Conservation (phyloP, 2,329 filamentous ascomycete genomes). For the Hypoxylon sp. region DNA sequence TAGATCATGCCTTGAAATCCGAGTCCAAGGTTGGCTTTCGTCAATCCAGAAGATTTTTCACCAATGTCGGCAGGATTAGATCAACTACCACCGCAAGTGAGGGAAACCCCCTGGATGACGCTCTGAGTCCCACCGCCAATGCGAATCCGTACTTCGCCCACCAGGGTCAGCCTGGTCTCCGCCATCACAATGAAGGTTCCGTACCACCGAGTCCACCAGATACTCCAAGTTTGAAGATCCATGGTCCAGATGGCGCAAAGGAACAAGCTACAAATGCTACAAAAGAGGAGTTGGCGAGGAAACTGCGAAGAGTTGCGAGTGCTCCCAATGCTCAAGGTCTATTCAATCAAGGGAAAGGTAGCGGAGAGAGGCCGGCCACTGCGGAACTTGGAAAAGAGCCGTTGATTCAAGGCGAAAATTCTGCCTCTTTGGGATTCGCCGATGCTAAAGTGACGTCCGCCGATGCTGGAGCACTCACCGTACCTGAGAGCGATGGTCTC, state of each 20-base stretch:
- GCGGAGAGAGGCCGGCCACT: slow-evolving; percentile 81
- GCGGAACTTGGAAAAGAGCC: slow-evolving; percentile 90
- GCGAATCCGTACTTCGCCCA: slow-evolving; percentile 98
- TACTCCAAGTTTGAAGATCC: slow-evolving; percentile 83
- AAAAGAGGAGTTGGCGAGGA: slow-evolving; percentile 94
- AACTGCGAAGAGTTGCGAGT: slow-evolving; percentile 93
- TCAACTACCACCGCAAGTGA: slow-evolving; percentile 94
- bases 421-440: slow-evolving; percentile 62
- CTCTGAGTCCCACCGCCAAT: slow-evolving; percentile 90
- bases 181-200: slow-evolving; percentile 95
- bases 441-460: slow-evolving; percentile 61
- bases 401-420: slow-evolving; percentile 70
- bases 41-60: slow-evolving; percentile 90
- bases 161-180: slow-evolving; percentile 91
- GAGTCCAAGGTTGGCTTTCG: slow-evolving; percentile 79
- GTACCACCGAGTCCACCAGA: slow-evolving; percentile 94
- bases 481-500: slow-evolving; percentile 66
- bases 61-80: slow-evolving; percentile 86
- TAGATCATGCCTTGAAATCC: slow-evolving; percentile 60
- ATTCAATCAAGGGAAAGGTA: slow-evolving; percentile 72
- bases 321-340: slow-evolving; percentile 97
- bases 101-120: slow-evolving; percentile 89
- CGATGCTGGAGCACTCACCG: slow-evolving; percentile 57
- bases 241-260: slow-evolving; percentile 75
- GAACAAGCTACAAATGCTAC: slow-evolving; percentile 81